Conservation (phyloP, 805 yeast species). For the Barnettozyma botsteinii region DNA sequence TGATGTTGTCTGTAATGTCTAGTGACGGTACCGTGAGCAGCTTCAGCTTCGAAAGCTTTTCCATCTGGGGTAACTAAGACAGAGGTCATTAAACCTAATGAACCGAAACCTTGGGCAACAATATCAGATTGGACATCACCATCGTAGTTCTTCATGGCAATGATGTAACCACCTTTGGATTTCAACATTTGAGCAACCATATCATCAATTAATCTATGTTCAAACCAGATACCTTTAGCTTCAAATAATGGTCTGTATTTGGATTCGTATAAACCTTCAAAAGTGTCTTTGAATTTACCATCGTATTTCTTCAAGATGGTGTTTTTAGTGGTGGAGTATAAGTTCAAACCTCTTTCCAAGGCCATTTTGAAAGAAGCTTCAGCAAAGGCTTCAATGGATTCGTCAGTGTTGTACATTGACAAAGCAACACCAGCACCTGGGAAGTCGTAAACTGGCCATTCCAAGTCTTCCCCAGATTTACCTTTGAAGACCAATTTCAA, state of each 20-base stretch:
- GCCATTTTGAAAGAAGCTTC: constrained; percentile 88
- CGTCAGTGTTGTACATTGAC: constrained; percentile 95
- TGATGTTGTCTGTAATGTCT: constrained; percentile 96
- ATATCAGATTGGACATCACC: constrained; percentile 97
- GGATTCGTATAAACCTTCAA: constrained; percentile 70
- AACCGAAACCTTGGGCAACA: constrained; percentile 97
- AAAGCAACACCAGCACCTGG: constrained; percentile 69
- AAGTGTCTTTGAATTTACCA: constrained; percentile 92
- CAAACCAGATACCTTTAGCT: constrained; percentile 84
- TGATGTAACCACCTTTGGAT: constrained; percentile 89
- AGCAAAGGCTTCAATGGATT: constrained; percentile 88
- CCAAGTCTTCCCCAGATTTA: constrained; percentile 46
- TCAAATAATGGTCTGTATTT: constrained; percentile 71
- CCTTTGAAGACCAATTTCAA: constrained; percentile 76
- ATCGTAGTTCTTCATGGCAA: constrained; percentile 96
- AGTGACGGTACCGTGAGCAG: constrained; percentile 99
- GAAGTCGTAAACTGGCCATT: constrained; percentile 62
- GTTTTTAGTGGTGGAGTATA: constrained; percentile 88
- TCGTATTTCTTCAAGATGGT: constrained; percentile 92
- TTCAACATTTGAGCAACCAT: constrained; percentile 99
- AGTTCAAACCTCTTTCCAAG: constrained; percentile 64
- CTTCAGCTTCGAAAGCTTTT: constrained; percentile 91
- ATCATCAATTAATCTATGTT: constrained; percentile 93
- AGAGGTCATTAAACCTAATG: constrained; percentile 95
- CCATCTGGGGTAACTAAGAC: constrained; percentile 97